Conservation (phyloP, 805 yeast genomes). For the Cyberlindnera xylosilytica region DNA sequence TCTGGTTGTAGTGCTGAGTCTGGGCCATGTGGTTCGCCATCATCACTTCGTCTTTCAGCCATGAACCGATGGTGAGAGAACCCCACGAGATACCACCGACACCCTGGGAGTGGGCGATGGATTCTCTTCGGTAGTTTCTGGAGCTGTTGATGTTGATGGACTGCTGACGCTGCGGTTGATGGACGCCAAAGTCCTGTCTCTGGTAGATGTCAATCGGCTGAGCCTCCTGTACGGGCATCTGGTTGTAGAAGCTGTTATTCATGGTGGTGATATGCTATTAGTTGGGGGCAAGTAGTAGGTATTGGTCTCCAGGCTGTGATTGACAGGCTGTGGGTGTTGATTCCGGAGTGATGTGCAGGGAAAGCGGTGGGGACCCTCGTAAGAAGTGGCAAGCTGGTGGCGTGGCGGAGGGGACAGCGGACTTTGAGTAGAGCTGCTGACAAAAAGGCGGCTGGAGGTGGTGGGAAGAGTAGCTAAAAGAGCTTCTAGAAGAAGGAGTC, state of each 20-base stretch:
- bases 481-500: no score
- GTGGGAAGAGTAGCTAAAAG: no score
- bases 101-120: constrained; percentile 94
- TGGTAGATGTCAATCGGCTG: constrained; percentile 22
- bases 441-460: no score
- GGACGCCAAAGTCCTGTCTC: constrained; percentile 18
- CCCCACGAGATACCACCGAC: constrained; percentile 99
- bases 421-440: no score
- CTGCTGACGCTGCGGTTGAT: constrained; percentile 13
- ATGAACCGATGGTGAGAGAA: constrained; percentile 87
- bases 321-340: background rate
- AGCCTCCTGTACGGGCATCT: constrained; percentile 16
- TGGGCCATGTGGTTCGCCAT: constrained; percentile 35
- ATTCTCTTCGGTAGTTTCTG: constrained; percentile 72
- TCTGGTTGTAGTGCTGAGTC: constrained; percentile 14
- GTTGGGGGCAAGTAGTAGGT: no score
- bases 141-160: constrained; percentile 30
- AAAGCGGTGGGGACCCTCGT: no score
- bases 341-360: background rate
- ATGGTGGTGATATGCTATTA: no score
- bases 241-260: constrained; percentile 21
- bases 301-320: no score
- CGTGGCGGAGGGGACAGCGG: no score
- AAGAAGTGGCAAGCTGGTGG: no score
- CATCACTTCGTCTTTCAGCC: constrained; percentile 93